A percentile compares a stretch with the other conserved stretches of the same genome.
These are phyloP conservation scores for Entrophospora sp. DNA, from an alignment of 192 early-diverging fungal species.

Conservation along the genomic window DNA sequence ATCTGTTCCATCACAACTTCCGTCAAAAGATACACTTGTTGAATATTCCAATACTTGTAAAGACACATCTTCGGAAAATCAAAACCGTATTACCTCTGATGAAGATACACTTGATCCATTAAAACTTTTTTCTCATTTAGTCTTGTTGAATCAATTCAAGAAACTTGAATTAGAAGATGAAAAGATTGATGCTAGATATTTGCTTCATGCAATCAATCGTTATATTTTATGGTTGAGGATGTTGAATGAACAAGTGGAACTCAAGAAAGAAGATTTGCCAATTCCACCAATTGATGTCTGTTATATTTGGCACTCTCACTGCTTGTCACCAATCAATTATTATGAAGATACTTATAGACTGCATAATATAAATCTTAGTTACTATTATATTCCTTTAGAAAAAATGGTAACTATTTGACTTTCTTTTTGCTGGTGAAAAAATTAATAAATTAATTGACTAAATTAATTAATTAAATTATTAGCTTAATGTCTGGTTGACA, in stretches of 20 bases:
- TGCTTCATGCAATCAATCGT: background rate
- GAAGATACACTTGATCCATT: no score
- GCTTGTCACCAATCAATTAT: conserved; percentile 40
- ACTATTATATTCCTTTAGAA: background rate
- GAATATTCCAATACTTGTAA: no score
- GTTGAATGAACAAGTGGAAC: background rate
- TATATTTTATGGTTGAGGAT: background rate
- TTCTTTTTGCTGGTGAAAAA: background rate
- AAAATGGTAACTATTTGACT: background rate
- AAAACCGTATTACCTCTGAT: no score
- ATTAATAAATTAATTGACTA: background rate
- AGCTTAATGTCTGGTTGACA: background rate
- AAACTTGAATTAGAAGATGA: background rate
- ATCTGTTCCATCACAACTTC: no score
- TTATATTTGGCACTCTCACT: conserved; percentile 46
- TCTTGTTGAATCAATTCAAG: background rate
- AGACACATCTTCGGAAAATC: no score
- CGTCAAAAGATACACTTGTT: no score
- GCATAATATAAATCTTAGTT: conserved; percentile 3
- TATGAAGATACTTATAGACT: conserved; percentile 39
- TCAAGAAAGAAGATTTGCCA: background rate
- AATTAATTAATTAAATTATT: background rate
- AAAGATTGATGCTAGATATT: background rate
- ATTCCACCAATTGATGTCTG: conserved; percentile 29
- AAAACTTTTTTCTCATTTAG: no score